Evolutionary conservation across 805 yeast genomes (phyloP).

Genomic region (Kodamaea sagamina): DNA sequence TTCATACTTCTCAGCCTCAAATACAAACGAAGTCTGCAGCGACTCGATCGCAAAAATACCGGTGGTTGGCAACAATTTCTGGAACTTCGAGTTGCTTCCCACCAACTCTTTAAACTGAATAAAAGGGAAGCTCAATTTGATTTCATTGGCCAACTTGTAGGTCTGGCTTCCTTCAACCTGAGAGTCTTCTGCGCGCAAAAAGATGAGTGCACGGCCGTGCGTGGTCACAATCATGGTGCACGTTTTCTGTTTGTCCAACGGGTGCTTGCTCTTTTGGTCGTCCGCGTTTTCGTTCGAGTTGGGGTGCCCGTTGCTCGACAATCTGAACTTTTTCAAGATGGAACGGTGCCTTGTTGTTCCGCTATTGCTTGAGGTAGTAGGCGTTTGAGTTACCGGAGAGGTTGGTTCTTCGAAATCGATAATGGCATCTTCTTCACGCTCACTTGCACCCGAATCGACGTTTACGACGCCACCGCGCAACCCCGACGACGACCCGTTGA

Average conservation of each 20-base stretch:
- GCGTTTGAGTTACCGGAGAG: neutral
- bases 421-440: conserved; percentile 64
- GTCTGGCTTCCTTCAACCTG: conserved; percentile 25
- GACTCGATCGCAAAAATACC: conserved; percentile 62
- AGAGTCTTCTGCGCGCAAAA: conserved; percentile 42
- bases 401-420: conserved; percentile 46
- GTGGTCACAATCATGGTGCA: conserved; percentile 61
- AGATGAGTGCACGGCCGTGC: conserved; percentile 62
- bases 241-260: conserved; percentile 40
- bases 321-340: conserved; percentile 27
- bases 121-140: conserved; percentile 54
- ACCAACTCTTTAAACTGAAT: conserved; percentile 61
- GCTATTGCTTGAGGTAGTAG: neutral
- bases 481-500: conserved; percentile 33
- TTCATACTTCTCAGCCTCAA: conserved; percentile 56
- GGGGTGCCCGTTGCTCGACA: conserved; percentile 21
- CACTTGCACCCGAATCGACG: conserved; percentile 38
- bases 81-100: conserved; percentile 28
- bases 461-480: conserved; percentile 19
- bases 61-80: conserved; percentile 35
- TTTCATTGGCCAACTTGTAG: conserved; percentile 53
- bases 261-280: conserved; percentile 13
- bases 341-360: conserved; percentile 10
- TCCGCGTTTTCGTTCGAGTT: conserved; percentile 11
- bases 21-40: conserved; percentile 52